phyloP scores from a whole-genome alignment of 345 rosid species.

The Linum usitatissimum region DNA sequence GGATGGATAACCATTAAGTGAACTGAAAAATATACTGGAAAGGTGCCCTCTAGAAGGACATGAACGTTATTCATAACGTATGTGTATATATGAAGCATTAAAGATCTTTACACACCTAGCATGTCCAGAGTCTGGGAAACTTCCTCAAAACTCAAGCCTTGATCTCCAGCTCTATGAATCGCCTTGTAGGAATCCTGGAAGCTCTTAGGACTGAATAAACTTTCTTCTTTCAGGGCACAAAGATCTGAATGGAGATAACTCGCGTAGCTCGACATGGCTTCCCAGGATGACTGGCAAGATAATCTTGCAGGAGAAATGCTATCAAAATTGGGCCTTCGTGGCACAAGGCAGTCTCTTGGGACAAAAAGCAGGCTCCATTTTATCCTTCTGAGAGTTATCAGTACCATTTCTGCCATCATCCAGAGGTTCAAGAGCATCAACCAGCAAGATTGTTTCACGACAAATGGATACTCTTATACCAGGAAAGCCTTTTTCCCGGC shows the following conservation, averaged over 20 bases:
- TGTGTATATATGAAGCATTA: neutral
- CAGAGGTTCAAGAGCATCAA: conserved; percentile 41
- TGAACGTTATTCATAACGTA: neutral
- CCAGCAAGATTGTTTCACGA: conserved; percentile 31
- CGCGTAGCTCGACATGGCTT: conserved; percentile 57
- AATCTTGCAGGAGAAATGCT: conserved; percentile 27
- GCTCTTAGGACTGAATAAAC: conserved; percentile 33
- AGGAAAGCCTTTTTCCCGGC: conserved; percentile 92
- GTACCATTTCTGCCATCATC: conserved; percentile 28
- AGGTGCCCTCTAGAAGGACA: neutral
- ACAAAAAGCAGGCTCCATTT: conserved; percentile 17
- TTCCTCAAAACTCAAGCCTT: conserved; percentile 67
- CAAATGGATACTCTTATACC: conserved; percentile 53
- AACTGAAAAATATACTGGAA: neutral
- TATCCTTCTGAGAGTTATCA: conserved; percentile 23
- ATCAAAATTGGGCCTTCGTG: conserved; percentile 29
- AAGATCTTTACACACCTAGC: conserved; percentile 21
- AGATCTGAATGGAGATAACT: conserved; percentile 28
- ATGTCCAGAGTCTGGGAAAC: conserved; percentile 34
- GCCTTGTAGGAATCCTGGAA: conserved; percentile 43
- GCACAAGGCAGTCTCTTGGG: conserved; percentile 20
- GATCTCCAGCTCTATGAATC: conserved; percentile 90
- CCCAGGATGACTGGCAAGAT: conserved; percentile 52
- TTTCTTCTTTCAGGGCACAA: conserved; percentile 20
- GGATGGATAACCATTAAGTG: conserved; percentile 19